Conservation (phyloP, 1,139 yeast genomes). For the Oligophagozyma castellii region DNA sequence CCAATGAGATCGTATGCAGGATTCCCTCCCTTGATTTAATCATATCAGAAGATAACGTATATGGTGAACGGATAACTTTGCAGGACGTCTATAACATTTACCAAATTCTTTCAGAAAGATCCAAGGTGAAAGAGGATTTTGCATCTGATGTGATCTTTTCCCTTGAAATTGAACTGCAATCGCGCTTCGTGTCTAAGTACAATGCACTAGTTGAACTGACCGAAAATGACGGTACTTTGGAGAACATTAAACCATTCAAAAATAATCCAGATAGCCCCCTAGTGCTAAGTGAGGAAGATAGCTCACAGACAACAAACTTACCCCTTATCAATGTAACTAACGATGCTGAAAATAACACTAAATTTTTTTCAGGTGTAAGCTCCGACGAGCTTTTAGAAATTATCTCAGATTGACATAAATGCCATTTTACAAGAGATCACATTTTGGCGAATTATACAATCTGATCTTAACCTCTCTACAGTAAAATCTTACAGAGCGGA, state of each 20-base stretch:
- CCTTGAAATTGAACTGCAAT: conserved; percentile 13
- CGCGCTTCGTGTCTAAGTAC: conserved; percentile 23
- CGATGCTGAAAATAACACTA: conserved; percentile 3
- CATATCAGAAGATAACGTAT: conserved; percentile 22
- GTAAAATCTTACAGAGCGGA: no score
- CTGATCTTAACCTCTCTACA: no score
- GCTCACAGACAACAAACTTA: no score
- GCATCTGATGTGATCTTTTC: conserved; percentile 13
- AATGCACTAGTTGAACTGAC: conserved; percentile 24
- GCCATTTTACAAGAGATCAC: no score
- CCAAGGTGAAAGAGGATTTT: conserved; percentile 10
- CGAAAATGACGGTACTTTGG: conserved; percentile 21
- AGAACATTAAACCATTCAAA: conserved; percentile 20
- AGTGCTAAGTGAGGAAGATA: conserved; percentile 17
- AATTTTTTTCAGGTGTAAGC: conserved; percentile 3
- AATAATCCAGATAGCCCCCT: conserved; percentile 22
- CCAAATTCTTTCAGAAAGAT: conserved; percentile 17
- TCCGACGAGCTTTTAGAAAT: conserved; percentile 15
- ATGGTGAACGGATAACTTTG: conserved; percentile 20
- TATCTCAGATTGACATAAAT: no score
- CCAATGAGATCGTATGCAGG: conserved; percentile 17
- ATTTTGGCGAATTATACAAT: no score
- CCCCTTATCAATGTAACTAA: conserved; percentile 1
- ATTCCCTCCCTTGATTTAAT: conserved; percentile 19
- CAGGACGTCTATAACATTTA: conserved; percentile 22